Evolutionary conservation across 768 basidiomycete genomes (phyloP), one percentile per base, ranked within the genome.

Genomic region (Serendipita indica): DNA sequence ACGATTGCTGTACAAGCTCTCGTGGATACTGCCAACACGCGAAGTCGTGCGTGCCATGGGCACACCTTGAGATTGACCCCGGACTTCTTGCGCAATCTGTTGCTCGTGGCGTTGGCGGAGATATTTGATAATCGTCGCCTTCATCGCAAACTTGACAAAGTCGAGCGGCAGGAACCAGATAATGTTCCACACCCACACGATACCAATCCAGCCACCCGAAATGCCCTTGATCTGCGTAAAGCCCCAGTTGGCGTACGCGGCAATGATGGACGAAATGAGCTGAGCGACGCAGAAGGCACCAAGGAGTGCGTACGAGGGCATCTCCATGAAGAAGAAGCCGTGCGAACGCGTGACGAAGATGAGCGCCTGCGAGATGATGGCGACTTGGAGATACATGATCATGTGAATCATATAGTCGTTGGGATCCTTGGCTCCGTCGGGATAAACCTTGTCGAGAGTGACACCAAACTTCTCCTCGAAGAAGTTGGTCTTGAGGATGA

Each of bases 281-380:
- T 98, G 94, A 16, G 94, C 94, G 59, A 97, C 67, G 70, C 81
- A 82, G 82, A 98, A 98, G 13, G 94, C 94, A 62, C 72, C 72
- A 73, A 98, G 76, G 59, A 98, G 82, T 30, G 94, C 94, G 32
- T 76, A 73, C 33, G 94, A 96, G 3, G 90, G 90, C 57, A 89
- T 83, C 71, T 94, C 90, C 87, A 89, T 89, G 78, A 91, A 94
- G 86, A 91, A 93, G 80, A 89, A 92, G 7, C 84, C 77, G 67
- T 93, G 92, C 64, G 91, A 83, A 74, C 91, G 89, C 37, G 91
- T 94, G 71, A 93, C 81, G 75, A 94, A 94, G 74, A 94, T 96
- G 63, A 98, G 77, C 1, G 94, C 94, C 72, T 98, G 94, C 45
- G 94, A 97, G 75, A 98, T 98, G 72, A 97, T 93, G 62, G 94